These are phyloP conservation scores for Chaetomium sp. DNA, from an alignment of 2,329 filamentous ascomycete genomes.

Conservation along the genomic window DNA sequence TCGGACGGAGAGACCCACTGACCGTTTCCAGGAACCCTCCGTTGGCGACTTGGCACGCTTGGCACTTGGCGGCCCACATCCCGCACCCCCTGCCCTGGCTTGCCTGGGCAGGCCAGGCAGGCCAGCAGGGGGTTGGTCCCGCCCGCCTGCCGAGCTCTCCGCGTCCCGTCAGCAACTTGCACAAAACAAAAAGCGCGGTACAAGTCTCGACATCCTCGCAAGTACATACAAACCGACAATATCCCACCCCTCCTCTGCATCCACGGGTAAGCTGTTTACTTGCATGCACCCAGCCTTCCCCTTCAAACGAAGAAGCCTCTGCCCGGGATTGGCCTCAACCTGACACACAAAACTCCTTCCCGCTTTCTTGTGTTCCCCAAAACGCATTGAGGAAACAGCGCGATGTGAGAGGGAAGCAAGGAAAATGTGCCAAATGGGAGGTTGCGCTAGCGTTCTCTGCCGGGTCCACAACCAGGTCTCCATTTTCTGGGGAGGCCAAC, in stretches of 20 bases:
- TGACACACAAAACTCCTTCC: not conserved
- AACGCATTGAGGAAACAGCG: not conserved
- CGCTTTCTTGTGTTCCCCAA: not conserved
- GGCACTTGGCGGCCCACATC: not conserved
- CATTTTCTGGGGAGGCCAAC: constrained; percentile 9
- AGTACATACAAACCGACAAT: not conserved
- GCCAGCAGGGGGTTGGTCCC: not conserved
- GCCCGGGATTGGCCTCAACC: too few species aligned
- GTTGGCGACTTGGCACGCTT: not conserved
- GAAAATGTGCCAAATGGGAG: not conserved
- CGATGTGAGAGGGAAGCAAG: not conserved
- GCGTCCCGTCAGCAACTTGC: constrained; percentile 2
- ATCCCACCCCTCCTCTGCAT: too few species aligned
- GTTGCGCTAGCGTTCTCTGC: constrained; percentile 8
- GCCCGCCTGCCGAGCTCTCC: constrained; percentile 9
- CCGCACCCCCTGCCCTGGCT: not conserved
- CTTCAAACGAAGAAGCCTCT: too few species aligned
- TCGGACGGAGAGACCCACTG: constrained; percentile 1
- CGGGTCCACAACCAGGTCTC: constrained; percentile 9
- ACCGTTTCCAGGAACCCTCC: constrained; percentile 12
- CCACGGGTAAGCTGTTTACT: too few species aligned
- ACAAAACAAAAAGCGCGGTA: not conserved
- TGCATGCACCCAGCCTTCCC: too few species aligned
- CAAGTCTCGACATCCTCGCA: not conserved
- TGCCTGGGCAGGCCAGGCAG: not conserved